Evolutionary conservation across 306 rosid species (phyloP).

Genomic region (Oemleria cerasiformis): DNA sequence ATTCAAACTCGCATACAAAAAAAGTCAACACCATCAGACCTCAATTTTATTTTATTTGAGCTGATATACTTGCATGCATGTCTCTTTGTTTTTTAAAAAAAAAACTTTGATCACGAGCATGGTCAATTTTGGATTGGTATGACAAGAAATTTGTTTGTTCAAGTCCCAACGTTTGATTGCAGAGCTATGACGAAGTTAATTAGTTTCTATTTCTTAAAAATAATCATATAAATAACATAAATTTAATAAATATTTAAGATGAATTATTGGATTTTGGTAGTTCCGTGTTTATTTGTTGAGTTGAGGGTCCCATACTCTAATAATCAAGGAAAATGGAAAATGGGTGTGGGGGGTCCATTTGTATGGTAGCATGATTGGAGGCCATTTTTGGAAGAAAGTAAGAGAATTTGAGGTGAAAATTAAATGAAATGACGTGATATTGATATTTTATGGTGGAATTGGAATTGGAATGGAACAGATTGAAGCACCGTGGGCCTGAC

Average conservation of each 20-base stretch:
- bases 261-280: too few relatives aligned
- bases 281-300: too few relatives aligned
- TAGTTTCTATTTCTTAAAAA: too few relatives aligned
- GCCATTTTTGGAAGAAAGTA: not conserved
- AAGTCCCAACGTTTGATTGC: not conserved
- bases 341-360: not conserved
- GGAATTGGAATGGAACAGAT: constrained; percentile 29
- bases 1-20: too few relatives aligned
- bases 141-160: not conserved
- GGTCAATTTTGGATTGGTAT: not conserved
- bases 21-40: too few relatives aligned
- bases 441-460: not conserved
- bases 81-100: too few relatives aligned
- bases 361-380: not conserved
- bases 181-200: too few relatives aligned
- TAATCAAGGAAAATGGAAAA: too few relatives aligned
- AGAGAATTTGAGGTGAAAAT: not conserved
- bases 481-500: constrained; percentile 98
- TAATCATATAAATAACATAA: too few relatives aligned
- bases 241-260: too few relatives aligned
- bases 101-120: not conserved
- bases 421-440: not conserved
- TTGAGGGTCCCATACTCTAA: not conserved
- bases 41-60: too few relatives aligned
- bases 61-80: too few relatives aligned